Base-by-base conservation (phyloP, 139 green algal genomes). In the Coelastrella sp. region DNA sequence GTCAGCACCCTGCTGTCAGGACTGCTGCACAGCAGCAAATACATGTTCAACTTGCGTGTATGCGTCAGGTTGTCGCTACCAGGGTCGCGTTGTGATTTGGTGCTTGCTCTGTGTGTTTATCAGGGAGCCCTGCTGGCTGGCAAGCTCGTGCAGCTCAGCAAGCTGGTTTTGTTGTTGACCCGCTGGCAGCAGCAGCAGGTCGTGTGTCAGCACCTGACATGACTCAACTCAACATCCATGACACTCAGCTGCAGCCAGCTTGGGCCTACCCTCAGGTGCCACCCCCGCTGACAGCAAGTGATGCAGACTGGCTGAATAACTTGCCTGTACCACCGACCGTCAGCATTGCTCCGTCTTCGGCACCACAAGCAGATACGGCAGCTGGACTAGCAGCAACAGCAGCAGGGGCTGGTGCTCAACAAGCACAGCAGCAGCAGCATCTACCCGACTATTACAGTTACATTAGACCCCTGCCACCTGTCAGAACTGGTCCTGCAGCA, bases 391-490 rank as follows among this genome's bases (percentile, higher is more conserved):
- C 76, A 73, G 59, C 53, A 73, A 32, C 76, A 83, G 76, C 76
- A 83, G 57, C 57, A 30, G 40, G 37, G 41, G 23, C 50, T n/a
- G 17, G 48, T 41, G 62, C n/a, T n/a, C 67, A 57, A 51, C 67
- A 77, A 27, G 17, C 35, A 77, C 41, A 48, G 37, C 57, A 41
- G 60, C 60, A 84, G 38, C 59, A 74, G 78, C 62, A 74, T 57
- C 41, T 76, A 37, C 78, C 60, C 21, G 78, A 84, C 30, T 84
- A 84, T 40, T 84, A 84, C 27, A 43, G 30, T 37, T 84, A 84
- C 62, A 74, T 84, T 19, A 9, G 35, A 25, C 77, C 77, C 6
- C 13, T 53, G 41, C 32, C 78, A 8, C 25, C 41, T 7, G 21
- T 34, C 4, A 25, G 50, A 82, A 19, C 73, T 37, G 4, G 17